Base-by-base conservation (phyloP, 148 eudicot genomes). In the Polygonum aviculare region DNA sequence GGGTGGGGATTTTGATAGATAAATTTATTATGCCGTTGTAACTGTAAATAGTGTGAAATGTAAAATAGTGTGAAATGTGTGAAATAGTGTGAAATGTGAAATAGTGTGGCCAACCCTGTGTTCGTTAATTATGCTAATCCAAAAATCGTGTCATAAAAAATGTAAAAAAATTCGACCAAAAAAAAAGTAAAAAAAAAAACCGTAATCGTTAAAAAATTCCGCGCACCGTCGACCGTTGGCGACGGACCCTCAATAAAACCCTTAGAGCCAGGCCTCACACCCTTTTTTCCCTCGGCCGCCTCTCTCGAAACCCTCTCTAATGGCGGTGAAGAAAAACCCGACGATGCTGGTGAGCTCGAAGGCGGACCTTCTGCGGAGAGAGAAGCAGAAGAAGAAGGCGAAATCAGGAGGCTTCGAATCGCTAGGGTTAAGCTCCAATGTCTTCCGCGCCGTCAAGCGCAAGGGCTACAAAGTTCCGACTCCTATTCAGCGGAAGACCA, bases 401-500 rank as follows among this genome's bases (percentile, higher is more conserved):
- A 95, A 89, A 78, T 91, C 97, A n/a, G 90, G 99, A 1, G 99
- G 99, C 1, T 95, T 95, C 76, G 99, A 95, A 82, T 88, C 98
- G 4, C 52, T 93, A 16, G 82, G 85, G 0, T 59, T 93, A 19
- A 80, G 87, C 77, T 74, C 82, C 3, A 83, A 80, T 75, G 85
- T 94, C 7, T 94, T 83, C 72, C 67, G 84, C 44, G 98, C 85
- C 0, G 78, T 92, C 38, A 92, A 89, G 45, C 80, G 91, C 22
- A 95, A 92, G 81, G 98, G 98, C 3, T 93, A 95, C 83, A 83
- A 81, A 69, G 94, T 95, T 0, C 99, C 99, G 2, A 95, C 99
- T 2, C 99, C 99, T 0, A 95, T 95, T 19, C 99, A 95, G 78
- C 88, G 99, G 3, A 95, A 93, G 81, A 88, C 98, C 0, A 95